phyloP scores from a whole-genome alignment of 116 monocot genomes.

The Cymodocea nodosa region DNA sequence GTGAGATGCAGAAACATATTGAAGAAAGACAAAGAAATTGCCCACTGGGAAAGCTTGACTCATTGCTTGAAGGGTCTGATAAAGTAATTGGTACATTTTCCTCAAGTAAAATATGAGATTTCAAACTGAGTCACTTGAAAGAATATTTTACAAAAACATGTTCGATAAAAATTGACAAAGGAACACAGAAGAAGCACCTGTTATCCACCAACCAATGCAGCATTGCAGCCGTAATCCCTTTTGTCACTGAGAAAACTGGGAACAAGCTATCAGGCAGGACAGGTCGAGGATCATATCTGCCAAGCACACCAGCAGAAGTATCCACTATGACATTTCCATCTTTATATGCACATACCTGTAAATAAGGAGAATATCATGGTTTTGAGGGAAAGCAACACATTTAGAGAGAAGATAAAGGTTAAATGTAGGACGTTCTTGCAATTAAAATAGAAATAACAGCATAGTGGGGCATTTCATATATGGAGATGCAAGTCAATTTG shows the following conservation, averaged over 20 bases:
- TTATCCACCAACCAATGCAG: conserved; percentile 97
- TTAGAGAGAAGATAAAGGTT: background rate
- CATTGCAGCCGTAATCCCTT: conserved; percentile 87
- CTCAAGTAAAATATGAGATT: background rate
- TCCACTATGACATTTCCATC: conserved; percentile 93
- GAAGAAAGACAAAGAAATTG: too few relatives aligned
- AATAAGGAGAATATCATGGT: background rate
- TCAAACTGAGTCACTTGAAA: background rate
- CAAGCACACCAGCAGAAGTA: conserved; percentile 85
- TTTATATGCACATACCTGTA: conserved; percentile 94
- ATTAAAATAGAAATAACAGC: background rate
- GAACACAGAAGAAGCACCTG: conserved; percentile 26
- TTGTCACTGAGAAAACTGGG: conserved; percentile 93
- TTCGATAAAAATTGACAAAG: background rate
- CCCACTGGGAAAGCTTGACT: too few relatives aligned
- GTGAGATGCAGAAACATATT: too few relatives aligned
- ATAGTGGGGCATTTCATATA: too few relatives aligned
- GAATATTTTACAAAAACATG: background rate
- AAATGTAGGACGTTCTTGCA: background rate
- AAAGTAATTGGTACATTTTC: background rate
- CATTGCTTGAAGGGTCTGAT: too few relatives aligned
- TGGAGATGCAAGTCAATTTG: too few relatives aligned
- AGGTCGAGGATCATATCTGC: conserved; percentile 94
- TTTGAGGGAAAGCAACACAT: background rate
- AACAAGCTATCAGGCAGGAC: conserved; percentile 88